Percentiles rank a stretch among this genome's conserved stretches.
phyloP scores from a whole-genome alignment of 306 rosid genomes.

The Abrus pulchellus region DNA sequence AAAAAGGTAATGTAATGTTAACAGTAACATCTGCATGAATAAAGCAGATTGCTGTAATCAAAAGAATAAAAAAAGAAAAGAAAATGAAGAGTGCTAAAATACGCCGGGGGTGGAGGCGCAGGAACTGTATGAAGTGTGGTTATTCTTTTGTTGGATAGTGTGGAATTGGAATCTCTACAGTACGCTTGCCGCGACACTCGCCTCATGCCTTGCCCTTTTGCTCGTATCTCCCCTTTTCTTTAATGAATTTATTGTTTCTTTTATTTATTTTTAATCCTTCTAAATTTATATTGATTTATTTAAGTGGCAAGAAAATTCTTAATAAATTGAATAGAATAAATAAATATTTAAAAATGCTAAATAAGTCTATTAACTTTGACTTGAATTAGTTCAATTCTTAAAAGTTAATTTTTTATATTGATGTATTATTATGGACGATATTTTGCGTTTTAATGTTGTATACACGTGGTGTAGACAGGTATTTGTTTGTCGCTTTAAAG shows the following conservation, averaged over 20 bases:
- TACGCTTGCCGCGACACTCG: constrained; percentile 31
- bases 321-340: no score
- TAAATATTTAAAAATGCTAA: no score
- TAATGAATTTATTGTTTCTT: not conserved
- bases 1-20: not conserved
- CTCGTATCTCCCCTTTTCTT: no score
- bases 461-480: constrained; percentile 23
- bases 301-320: no score
- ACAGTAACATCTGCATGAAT: no score
- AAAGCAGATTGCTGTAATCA: not conserved
- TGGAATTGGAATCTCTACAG: constrained; percentile 42
- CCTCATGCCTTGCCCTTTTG: not conserved
- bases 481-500: not conserved
- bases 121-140: not conserved
- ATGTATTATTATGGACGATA: no score
- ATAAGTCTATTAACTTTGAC: no score
- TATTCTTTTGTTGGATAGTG: constrained; percentile 47
- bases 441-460: not conserved
- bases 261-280: not conserved
- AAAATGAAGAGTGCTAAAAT: constrained; percentile 32
- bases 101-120: constrained; percentile 32
- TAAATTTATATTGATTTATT: no score
- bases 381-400: no score
- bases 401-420: no score
- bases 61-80: no score